phyloP scores from a whole-genome alignment of 179 eudicot genomes.

The Sideroxylon spinosum region DNA sequence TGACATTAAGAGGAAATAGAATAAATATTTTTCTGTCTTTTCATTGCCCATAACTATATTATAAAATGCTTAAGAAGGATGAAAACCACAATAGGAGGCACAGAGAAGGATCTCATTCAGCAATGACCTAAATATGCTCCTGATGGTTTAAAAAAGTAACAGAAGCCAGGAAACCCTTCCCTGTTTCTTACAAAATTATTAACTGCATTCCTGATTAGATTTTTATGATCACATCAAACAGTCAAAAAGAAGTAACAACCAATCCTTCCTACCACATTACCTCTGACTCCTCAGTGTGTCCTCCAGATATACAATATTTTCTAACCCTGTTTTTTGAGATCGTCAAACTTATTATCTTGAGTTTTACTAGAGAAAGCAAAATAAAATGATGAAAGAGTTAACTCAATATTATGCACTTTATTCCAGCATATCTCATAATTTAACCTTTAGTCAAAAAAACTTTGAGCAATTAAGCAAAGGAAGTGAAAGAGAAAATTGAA shows the following conservation, averaged over 20 bases:
- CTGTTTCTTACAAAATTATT: not conserved
- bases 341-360: not conserved
- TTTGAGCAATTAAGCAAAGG: not conserved
- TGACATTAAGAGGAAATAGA: not conserved
- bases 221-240: not conserved
- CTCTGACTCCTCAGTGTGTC: not conserved
- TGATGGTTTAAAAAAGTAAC: not conserved
- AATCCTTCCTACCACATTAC: not conserved
- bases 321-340: not conserved
- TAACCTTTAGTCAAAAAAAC: not conserved
- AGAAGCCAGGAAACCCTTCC: not conserved
- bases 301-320: not conserved
- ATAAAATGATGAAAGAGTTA: not conserved
- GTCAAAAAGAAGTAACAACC: not conserved
- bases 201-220: not conserved
- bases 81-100: not conserved
- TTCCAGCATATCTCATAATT: not conserved
- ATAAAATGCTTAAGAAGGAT: not conserved
- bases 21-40: not conserved
- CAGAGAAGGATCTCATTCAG: not conserved
- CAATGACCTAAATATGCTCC: not conserved
- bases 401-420: slow-evolving; percentile 1
- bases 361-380: not conserved
- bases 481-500: not conserved
- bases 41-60: not conserved